These are phyloP conservation scores for Microdochium paspali DNA, from an alignment of 2,329 filamentous ascomycete genomes.

Conservation along the genomic window DNA sequence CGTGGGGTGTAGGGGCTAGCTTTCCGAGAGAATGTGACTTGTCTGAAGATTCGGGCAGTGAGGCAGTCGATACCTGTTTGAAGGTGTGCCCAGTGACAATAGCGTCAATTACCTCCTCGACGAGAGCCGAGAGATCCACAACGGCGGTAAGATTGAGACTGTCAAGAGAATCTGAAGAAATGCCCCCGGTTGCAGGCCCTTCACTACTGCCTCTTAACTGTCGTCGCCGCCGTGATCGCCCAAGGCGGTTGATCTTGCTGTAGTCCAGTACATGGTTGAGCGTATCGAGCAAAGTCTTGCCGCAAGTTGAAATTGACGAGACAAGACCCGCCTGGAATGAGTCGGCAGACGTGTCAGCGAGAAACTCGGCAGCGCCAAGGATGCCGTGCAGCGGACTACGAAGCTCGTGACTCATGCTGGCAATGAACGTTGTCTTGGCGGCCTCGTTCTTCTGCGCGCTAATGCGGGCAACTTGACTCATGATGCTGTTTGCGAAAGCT, in stretches of 20 bases:
- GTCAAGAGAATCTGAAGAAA: constrained; percentile 14
- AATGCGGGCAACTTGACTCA: constrained; percentile 44
- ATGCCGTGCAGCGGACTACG: constrained; percentile 49
- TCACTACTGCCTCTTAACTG: constrained; percentile 1
- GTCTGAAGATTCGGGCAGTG: constrained; percentile 4
- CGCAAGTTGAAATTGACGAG: constrained; percentile 33
- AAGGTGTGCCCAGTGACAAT: constrained; percentile 27
- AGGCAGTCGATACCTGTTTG: constrained; percentile 14
- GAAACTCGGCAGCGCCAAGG: constrained; percentile 38
- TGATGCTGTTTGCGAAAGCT: constrained; percentile 39
- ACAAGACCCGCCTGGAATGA: constrained; percentile 31
- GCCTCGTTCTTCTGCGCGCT: constrained; percentile 40
- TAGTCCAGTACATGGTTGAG: constrained; percentile 39
- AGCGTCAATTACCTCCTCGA: constrained; percentile 29
- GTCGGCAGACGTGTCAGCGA: constrained; percentile 28
- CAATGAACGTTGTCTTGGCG: constrained; percentile 49
- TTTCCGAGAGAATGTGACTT: not conserved
- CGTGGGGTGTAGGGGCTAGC: no score
- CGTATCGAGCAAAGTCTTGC: constrained; percentile 37
- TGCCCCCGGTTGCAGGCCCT: not conserved
- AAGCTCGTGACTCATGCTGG: constrained; percentile 49
- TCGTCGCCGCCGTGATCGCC: constrained; percentile 13
- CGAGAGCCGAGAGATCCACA: constrained; percentile 21
- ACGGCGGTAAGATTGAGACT: constrained; percentile 18
- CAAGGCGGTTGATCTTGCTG: constrained; percentile 27